phyloP scores from a whole-genome alignment of 306 rosid genomes.

The Canavalia gladiata region DNA sequence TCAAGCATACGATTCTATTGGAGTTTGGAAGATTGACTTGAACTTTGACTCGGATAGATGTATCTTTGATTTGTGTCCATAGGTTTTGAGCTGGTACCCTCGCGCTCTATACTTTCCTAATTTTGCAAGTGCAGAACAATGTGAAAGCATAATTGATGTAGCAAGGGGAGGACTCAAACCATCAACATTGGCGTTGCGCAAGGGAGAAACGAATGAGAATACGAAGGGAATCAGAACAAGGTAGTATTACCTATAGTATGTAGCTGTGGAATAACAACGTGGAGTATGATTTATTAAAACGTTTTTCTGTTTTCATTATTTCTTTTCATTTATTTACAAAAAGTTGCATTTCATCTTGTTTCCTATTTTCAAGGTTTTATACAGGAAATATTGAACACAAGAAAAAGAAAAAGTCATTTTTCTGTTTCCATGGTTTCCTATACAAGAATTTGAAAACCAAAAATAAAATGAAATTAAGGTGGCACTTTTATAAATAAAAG shows the following conservation, averaged over 20 bases:
- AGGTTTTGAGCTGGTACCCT: constrained; percentile 94
- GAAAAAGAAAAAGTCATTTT: no score
- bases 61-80: constrained; percentile 40
- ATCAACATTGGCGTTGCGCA: constrained; percentile 72
- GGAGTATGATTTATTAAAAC: no score
- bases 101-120: constrained; percentile 86
- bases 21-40: constrained; percentile 40
- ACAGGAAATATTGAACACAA: no score
- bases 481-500: no score
- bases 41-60: constrained; percentile 13
- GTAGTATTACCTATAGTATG: constrained; percentile 50
- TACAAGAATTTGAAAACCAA: no score
- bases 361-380: no score
- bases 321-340: no score
- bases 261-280: constrained; percentile 11
- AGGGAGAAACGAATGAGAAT: constrained; percentile 73
- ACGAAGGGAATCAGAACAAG: constrained; percentile 85
- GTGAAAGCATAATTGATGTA: constrained; percentile 63
- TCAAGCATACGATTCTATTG: constrained; percentile 13
- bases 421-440: no score
- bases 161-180: constrained; percentile 72
- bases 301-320: no score
- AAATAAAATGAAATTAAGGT: no score
- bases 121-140: constrained; percentile 85
- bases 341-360: no score